Evolutionary conservation across 2,329 filamentous ascomycete genomes (phyloP).

Genomic region (Diaporthe sp.): DNA sequence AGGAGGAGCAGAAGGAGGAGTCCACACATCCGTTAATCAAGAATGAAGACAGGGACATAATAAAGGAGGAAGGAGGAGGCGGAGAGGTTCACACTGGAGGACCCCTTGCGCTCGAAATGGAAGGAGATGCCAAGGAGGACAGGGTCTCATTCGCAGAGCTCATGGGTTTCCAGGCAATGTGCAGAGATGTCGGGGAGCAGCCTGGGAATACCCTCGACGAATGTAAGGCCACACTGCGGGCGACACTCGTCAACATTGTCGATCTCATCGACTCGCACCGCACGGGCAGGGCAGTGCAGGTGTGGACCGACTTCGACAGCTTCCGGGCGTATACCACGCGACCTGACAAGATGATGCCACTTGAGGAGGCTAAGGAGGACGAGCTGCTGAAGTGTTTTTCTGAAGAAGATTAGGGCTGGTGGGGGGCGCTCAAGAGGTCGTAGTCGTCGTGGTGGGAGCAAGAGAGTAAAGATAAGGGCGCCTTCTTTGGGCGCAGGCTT

Average conservation of each 20-base stretch:
- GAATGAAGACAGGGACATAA: not conserved
- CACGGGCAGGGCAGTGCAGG: conserved; percentile 38
- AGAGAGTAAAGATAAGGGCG: not conserved
- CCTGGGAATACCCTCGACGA: conserved; percentile 18
- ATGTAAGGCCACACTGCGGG: conserved; percentile 41
- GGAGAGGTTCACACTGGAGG: no score
- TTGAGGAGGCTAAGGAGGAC: not conserved
- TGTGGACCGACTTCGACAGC: conserved; percentile 42
- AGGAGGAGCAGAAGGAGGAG: not conserved
- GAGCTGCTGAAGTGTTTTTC: not conserved
- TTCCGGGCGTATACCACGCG: conserved; percentile 42
- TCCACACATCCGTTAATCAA: no score
- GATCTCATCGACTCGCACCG: conserved; percentile 45
- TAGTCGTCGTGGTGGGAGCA: not conserved
- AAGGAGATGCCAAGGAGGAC: no score
- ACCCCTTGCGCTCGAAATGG: no score
- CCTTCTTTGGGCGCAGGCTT: not conserved
- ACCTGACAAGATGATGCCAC: conserved; percentile 36
- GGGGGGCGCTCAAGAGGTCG: not conserved
- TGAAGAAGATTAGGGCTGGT: not conserved
- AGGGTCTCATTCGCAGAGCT: not conserved
- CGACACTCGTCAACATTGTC: conserved; percentile 45
- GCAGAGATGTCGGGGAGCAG: not conserved
- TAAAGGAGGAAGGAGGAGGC: not conserved
- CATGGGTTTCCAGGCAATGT: not conserved